Evolutionary conservation across 768 basidiomycete species (phyloP).

Genomic region (Suillus occidentalis): DNA sequence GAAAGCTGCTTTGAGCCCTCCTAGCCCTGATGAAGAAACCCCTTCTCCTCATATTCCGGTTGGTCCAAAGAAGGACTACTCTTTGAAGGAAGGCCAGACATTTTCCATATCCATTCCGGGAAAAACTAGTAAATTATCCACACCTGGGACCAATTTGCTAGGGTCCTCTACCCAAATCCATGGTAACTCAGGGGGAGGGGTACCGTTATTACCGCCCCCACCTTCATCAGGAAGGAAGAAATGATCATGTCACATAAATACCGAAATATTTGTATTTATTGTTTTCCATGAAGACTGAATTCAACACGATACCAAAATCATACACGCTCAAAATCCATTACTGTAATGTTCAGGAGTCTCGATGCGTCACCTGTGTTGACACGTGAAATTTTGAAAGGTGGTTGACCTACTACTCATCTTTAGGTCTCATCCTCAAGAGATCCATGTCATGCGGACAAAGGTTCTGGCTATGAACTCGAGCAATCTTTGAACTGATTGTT

Average conservation of each 20-base stretch:
- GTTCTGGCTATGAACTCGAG: neutral
- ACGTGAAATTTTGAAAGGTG: neutral
- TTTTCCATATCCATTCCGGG: constrained; percentile 92
- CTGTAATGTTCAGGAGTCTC: neutral
- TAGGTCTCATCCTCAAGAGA: neutral
- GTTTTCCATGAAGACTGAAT: too few species aligned
- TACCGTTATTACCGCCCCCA: constrained; percentile 84
- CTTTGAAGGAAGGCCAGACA: constrained; percentile 91
- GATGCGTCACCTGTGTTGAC: neutral
- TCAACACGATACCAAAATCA: neutral
- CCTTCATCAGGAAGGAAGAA: constrained; percentile 61
- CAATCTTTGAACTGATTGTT: neutral
- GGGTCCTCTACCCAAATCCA: constrained; percentile 31
- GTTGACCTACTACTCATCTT: neutral
- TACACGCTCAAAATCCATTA: neutral
- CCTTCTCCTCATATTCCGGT: constrained; percentile 69
- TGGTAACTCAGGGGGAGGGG: constrained; percentile 36
- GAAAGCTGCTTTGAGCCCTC: constrained; percentile 61
- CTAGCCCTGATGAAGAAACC: constrained; percentile 39
- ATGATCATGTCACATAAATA: constrained; percentile 22
- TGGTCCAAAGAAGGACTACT: constrained; percentile 91
- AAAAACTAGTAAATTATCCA: constrained; percentile 44
- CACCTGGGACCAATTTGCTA: constrained; percentile 38
- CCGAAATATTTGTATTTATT: neutral
- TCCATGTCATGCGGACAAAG: neutral